A percentile compares a stretch with the other conserved stretches of the same genome.
Evolutionary conservation across 805 yeast species (phyloP).

Genomic region (Myxozyma mucilagina): DNA sequence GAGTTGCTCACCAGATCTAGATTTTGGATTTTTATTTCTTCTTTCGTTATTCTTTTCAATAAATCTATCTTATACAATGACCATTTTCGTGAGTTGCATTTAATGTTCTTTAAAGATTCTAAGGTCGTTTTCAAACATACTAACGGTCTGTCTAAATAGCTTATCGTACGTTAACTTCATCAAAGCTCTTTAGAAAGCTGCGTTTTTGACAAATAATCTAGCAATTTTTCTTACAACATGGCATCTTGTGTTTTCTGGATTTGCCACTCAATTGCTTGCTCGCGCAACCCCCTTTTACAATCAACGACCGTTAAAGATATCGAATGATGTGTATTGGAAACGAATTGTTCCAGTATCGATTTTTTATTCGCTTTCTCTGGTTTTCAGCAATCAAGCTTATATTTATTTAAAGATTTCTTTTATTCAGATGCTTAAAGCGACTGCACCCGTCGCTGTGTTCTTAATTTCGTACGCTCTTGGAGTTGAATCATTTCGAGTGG

Average conservation of each 20-base stretch:
- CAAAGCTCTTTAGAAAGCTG: no score
- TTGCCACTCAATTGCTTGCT: slow-evolving; percentile 33
- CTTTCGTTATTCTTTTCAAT: slow-evolving; percentile 32
- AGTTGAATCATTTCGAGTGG: slow-evolving; percentile 29
- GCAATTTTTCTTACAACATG: slow-evolving; percentile 35
- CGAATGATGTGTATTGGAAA: slow-evolving; percentile 22
- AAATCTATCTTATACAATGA: slow-evolving; percentile 25
- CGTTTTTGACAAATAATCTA: no score
- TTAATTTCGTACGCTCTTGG: slow-evolving; percentile 31
- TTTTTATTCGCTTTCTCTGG: slow-evolving; percentile 34
- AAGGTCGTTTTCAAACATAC: background rate
- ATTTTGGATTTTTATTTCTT: slow-evolving; percentile 32
- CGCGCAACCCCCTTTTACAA: slow-evolving; percentile 26
- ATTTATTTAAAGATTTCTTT: slow-evolving; percentile 35
- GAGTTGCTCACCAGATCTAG: background rate
- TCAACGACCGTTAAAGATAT: slow-evolving; percentile 24
- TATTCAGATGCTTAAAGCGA: slow-evolving; percentile 37
- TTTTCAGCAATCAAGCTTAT: slow-evolving; percentile 34
- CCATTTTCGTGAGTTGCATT: slow-evolving; percentile 17
- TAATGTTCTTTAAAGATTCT: background rate
- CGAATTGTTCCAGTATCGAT: slow-evolving; percentile 34
- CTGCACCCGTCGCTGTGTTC: slow-evolving; percentile 35
- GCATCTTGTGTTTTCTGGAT: slow-evolving; percentile 34
- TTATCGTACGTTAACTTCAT: slow-evolving; percentile 17
- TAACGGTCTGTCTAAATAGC: slow-evolving; percentile 2